Percentiles rank a stretch among this genome's conserved stretches.
Evolutionary conservation across 495 filamentous ascomycete genomes (phyloP).

Genomic region (Penicillium simplicissimum): DNA sequence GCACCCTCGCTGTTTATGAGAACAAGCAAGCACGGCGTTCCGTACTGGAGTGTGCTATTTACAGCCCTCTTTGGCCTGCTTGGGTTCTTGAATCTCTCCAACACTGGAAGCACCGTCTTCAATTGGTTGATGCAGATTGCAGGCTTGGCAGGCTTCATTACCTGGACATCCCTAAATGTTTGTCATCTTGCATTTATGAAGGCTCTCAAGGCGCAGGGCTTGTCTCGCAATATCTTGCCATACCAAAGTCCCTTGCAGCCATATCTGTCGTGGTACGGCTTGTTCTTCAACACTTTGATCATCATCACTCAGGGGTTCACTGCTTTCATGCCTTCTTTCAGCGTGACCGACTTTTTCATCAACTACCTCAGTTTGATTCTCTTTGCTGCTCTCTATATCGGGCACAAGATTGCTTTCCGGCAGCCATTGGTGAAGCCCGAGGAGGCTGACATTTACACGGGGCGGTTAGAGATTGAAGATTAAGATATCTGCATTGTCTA

Average conservation of each 20-base stretch:
- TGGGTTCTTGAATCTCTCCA: slow-evolving; percentile 45
- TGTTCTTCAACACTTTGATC: slow-evolving; percentile 58
- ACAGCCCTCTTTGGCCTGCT: slow-evolving; percentile 45
- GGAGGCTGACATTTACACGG: slow-evolving; percentile 39
- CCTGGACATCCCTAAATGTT: slow-evolving; percentile 55
- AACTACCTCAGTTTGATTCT: slow-evolving; percentile 55
- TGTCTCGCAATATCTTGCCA: slow-evolving; percentile 49
- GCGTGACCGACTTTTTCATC: slow-evolving; percentile 49
- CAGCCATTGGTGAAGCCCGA: slow-evolving; percentile 26
- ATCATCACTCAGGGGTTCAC: slow-evolving; percentile 63
- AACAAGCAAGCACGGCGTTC: slow-evolving; percentile 40
- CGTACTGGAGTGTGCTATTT: slow-evolving; percentile 38
- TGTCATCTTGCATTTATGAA: slow-evolving; percentile 57
- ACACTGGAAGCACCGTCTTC: slow-evolving; percentile 40
- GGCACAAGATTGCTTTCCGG: slow-evolving; percentile 47
- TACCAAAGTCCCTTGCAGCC: slow-evolving; percentile 54
- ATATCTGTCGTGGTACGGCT: slow-evolving; percentile 51
- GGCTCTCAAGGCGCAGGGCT: slow-evolving; percentile 49
- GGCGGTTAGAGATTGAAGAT: slow-evolving; percentile 19
- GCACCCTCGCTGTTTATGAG: slow-evolving; percentile 50
- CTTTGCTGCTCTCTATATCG: slow-evolving; percentile 48
- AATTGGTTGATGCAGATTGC: slow-evolving; percentile 54
- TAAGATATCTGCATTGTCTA: neutral
- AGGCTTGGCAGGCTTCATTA: slow-evolving; percentile 59
- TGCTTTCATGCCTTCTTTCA: slow-evolving; percentile 57